These are phyloP conservation scores for Turritis glabra DNA, from an alignment of 345 rosid species.

Conservation along the genomic window DNA sequence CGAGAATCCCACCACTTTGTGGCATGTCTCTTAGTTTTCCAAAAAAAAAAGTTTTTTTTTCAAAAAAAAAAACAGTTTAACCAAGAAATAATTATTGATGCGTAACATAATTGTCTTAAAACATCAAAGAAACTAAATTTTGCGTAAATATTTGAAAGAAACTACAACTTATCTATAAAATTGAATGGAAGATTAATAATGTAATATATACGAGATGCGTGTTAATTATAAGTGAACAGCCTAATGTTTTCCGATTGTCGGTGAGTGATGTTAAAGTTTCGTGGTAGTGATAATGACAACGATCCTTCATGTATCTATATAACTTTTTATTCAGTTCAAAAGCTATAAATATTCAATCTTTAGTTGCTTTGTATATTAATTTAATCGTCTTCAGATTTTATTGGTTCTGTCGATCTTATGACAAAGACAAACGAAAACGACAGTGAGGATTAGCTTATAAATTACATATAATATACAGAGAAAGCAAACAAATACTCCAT, in stretches of 20 bases:
- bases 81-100: too few species aligned
- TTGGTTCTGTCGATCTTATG: neutral
- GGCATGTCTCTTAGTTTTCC: too few species aligned
- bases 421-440: neutral
- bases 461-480: neutral
- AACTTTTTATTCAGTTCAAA: neutral
- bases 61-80: too few species aligned
- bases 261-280: constrained; percentile 1
- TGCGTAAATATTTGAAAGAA: too few species aligned
- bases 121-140: too few species aligned
- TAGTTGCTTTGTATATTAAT: neutral
- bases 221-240: neutral
- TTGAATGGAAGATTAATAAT: too few species aligned
- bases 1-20: too few species aligned
- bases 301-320: neutral
- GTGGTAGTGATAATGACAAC: neutral
- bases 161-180: too few species aligned
- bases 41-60: too few species aligned
- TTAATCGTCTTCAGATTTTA: neutral
- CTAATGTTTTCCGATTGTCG: constrained; percentile 1
- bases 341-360: neutral
- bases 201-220: neutral
- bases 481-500: neutral
- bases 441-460: neutral
- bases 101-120: too few species aligned